Evolutionary conservation across 441 rosid genomes (phyloP), one percentile per base, ranked within the genome.

Genomic region (Daphne laureola): DNA sequence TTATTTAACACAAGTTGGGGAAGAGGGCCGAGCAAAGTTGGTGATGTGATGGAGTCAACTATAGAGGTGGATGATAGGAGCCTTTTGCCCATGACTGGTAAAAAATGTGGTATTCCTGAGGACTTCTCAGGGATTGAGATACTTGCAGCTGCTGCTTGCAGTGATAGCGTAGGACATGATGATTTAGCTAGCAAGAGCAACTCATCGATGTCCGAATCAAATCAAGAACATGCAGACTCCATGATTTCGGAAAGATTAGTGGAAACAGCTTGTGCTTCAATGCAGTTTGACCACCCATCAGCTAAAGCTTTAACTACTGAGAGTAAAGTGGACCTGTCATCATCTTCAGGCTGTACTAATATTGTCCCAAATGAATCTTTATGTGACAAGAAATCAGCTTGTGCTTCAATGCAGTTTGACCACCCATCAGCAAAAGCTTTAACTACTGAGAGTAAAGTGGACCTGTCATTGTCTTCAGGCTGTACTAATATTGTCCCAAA

Each of bases 71-170:
- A 40, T 38, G 55, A 49, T 31, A 50, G 47, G 17, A 68, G 51
- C 48, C 18, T 49, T 59, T 57, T 72, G 8, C 55, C 42, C 5
- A 52, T 21, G 48, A 11, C 2, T n/a, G 31, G 51, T 53, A 57
- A 31, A 44, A 67, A 51, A 45, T 49, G 47, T 49, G 74, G 58
- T 61, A 52, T 15, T 35, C 51, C 54, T 12, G 69, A 68, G 13
- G 83, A 76, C 57, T 77, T 78, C 70, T 82, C 88, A 47, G 84
- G 84, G 48, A 75, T 79, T 43, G 75, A 63, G 53, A 73, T 83
- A 35, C 86, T 83, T 65, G 84, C 86, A 41, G 69, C 70, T 47
- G 90, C 61, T 26, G 84, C 82, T 36, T 76, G 83, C 53, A 57
- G 48, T 59, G 61, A 60, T 54, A 46, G 59, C 57, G 49, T 75